A percentile compares a stretch with the other conserved stretches of the same genome.
Conservation (phyloP, 306 rosid species). For the Dryas alaskensis region DNA sequence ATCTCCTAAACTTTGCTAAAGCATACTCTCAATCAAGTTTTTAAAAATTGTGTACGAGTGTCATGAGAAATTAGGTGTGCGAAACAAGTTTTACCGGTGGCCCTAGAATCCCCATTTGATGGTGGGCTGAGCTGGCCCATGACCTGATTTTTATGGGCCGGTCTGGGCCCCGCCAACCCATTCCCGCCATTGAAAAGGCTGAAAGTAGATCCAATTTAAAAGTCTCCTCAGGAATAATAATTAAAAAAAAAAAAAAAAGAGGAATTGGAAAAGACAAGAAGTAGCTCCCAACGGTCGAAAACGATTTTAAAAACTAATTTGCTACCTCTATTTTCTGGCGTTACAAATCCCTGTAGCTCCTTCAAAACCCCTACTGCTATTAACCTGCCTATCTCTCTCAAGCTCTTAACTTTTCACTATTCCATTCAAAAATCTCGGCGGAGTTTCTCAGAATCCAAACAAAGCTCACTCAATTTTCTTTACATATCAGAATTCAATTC, state of each 20-base stretch:
- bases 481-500: neutral
- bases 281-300: slow-evolving; percentile 20
- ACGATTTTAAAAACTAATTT: neutral
- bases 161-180: too few species aligned
- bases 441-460: neutral
- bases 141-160: slow-evolving; percentile 15
- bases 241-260: too few species aligned
- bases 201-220: too few species aligned
- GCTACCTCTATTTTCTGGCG: slow-evolving; percentile 1
- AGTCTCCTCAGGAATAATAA: too few species aligned
- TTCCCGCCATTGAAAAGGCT: too few species aligned
- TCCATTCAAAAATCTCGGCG: neutral
- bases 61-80: too few species aligned
- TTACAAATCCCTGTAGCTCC: slow-evolving; percentile 7
- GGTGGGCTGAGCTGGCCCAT: neutral
- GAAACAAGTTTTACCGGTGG: too few species aligned
- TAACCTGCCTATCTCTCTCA: neutral
- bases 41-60: too few species aligned
- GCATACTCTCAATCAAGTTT: too few species aligned
- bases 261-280: too few species aligned
- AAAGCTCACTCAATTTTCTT: neutral
- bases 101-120: too few species aligned
- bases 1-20: too few species aligned
- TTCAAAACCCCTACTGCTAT: neutral
- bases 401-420: neutral